Percentiles rank a stretch among this genome's conserved stretches.
Conservation (phyloP, 192 early-diverging fungal genomes). For the Rhizoclosmatium globosum region DNA sequence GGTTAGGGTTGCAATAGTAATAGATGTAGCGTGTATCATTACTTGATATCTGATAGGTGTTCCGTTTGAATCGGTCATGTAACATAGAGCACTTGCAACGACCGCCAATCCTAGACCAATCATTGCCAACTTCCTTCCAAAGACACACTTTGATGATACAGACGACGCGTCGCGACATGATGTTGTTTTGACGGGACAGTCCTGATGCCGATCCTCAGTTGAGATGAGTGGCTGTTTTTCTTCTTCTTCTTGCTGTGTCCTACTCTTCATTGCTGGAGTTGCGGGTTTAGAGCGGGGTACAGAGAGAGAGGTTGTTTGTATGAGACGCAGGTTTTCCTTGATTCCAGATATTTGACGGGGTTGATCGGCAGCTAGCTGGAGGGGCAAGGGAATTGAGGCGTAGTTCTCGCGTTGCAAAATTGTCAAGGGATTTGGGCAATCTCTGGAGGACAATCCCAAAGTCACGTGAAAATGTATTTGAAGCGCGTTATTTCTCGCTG, state of each 20-base stretch:
- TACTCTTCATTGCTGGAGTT: background rate
- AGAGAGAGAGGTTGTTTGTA: background rate
- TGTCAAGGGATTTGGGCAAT: slow-evolving; percentile 20
- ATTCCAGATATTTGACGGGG: background rate
- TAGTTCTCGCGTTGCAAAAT: background rate
- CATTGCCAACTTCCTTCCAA: background rate
- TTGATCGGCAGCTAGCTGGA: background rate
- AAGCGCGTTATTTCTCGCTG: background rate
- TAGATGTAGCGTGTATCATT: background rate
- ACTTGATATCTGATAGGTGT: slow-evolving; percentile 29
- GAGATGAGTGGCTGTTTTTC: background rate
- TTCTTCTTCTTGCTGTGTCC: background rate
- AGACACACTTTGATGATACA: too few relatives aligned
- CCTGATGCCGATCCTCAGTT: slow-evolving; percentile 9
- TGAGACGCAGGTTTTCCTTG: background rate
- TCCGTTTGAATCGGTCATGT: slow-evolving; percentile 13
- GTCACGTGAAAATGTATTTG: slow-evolving; percentile 7
- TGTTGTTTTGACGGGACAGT: background rate
- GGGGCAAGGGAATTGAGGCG: background rate
- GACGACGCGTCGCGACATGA: background rate
- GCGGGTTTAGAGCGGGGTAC: background rate
- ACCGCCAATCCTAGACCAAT: background rate
- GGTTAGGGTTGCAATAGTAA: background rate
- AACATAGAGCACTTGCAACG: slow-evolving; percentile 9
- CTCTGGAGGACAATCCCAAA: slow-evolving; percentile 1